Evolutionary conservation across 2,329 filamentous ascomycete genomes (phyloP).

Genomic region (Colletotrichum sp.): DNA sequence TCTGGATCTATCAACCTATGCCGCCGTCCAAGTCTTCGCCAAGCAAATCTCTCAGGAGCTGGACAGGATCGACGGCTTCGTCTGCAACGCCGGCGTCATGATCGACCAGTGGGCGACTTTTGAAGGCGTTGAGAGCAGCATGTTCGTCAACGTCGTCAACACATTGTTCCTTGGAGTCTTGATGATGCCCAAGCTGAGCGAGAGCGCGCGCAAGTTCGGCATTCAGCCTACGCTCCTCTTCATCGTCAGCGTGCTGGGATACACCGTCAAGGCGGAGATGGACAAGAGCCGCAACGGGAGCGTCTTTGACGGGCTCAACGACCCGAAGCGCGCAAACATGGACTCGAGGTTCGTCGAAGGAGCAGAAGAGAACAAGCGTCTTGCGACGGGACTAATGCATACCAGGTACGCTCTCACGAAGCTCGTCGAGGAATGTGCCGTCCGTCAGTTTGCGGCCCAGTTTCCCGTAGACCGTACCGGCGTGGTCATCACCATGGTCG

Average conservation of each 20-base stretch:
- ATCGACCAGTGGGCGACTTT: slow-evolving; percentile 33
- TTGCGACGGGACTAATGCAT: neutral
- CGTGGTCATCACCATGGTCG: slow-evolving; percentile 35
- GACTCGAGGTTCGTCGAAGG: neutral
- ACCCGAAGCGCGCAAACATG: slow-evolving; percentile 20
- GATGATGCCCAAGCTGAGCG: slow-evolving; percentile 29
- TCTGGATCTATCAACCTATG: slow-evolving; percentile 42
- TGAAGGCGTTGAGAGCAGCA: slow-evolving; percentile 53
- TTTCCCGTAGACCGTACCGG: slow-evolving; percentile 29
- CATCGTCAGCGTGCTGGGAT: slow-evolving; percentile 16
- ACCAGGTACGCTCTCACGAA: slow-evolving; percentile 32
- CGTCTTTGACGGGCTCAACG: slow-evolving; percentile 35
- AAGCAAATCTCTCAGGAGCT: slow-evolving; percentile 31
- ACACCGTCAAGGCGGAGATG: slow-evolving; percentile 18
- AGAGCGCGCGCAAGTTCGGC: slow-evolving; percentile 24
- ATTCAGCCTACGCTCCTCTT: slow-evolving; percentile 29
- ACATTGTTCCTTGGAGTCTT: slow-evolving; percentile 27
- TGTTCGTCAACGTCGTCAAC: slow-evolving; percentile 38
- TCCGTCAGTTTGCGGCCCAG: slow-evolving; percentile 29
- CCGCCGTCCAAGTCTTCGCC: slow-evolving; percentile 41
- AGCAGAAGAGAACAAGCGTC: neutral
- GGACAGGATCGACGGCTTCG: slow-evolving; percentile 39
- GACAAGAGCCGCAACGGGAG: slow-evolving; percentile 21
- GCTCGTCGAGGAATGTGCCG: slow-evolving; percentile 28
- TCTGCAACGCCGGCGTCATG: slow-evolving; percentile 40